Evolutionary conservation across 345 rosid genomes (phyloP).

Genomic region (Corchorus capsularis): DNA sequence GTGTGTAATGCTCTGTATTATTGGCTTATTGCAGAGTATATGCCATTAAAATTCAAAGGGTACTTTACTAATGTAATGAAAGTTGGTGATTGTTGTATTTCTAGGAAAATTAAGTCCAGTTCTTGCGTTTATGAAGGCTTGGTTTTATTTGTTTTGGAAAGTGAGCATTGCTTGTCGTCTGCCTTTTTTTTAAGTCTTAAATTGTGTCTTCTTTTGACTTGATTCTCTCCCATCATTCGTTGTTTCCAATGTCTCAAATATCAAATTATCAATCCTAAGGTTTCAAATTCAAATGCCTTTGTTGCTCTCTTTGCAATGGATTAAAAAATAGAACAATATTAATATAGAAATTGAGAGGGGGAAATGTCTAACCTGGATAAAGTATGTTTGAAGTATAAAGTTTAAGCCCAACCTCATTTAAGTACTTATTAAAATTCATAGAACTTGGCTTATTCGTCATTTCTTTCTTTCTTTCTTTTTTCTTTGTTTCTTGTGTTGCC

Average conservation of each 20-base stretch:
- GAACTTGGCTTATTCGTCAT: no score
- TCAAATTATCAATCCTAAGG: neutral
- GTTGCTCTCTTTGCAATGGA: neutral
- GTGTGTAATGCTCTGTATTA: neutral
- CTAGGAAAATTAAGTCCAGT: conserved; percentile 3
- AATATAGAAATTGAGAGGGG: no score
- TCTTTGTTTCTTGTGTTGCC: no score
- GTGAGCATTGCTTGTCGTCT: conserved; percentile 16
- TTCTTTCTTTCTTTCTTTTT: no score
- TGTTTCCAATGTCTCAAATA: neutral
- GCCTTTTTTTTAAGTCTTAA: conserved; percentile 9
- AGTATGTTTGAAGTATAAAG: no score
- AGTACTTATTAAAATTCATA: no score
- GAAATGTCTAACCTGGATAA: no score
- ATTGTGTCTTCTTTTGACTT: no score
- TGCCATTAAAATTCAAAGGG: neutral
- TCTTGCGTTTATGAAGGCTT: neutral
- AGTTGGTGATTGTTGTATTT: neutral
- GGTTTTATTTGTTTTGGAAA: conserved; percentile 12
- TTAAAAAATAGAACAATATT: no score
- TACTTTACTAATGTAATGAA: neutral
- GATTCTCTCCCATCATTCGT: neutral
- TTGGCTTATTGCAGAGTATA: neutral
- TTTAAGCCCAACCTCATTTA: no score
- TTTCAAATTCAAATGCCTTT: neutral